Evolutionary conservation across 768 basidiomycete species (phyloP).

Genomic region (Guyanaporus albipodus): DNA sequence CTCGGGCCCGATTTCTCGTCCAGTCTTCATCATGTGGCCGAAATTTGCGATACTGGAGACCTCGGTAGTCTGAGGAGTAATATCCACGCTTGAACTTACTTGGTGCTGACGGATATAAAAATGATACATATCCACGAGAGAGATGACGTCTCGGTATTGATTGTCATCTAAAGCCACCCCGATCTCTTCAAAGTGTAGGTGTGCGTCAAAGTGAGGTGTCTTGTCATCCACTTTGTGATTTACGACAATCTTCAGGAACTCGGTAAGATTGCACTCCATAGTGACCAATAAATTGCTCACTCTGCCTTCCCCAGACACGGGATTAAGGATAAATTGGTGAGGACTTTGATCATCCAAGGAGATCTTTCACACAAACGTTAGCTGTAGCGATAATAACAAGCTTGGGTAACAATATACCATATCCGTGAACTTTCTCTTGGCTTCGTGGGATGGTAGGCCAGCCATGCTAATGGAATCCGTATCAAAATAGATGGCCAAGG

Average conservation of each 20-base stretch:
- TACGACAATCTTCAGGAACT: conserved; percentile 60
- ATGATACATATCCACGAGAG: conserved; percentile 94
- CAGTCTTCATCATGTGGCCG: conserved; percentile 65
- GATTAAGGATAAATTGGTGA: conserved; percentile 94
- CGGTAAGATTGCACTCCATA: conserved; percentile 1
- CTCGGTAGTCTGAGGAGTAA: conserved; percentile 8
- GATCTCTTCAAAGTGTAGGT: conserved; percentile 89
- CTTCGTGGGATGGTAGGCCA: conserved; percentile 59
- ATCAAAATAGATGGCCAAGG: conserved; percentile 90
- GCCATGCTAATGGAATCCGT: conserved; percentile 84
- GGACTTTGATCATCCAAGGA: conserved; percentile 41
- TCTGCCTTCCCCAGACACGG: conserved; percentile 92
- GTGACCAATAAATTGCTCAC: conserved; percentile 38
- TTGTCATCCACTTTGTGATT: conserved; percentile 72
- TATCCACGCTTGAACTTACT: conserved; percentile 37
- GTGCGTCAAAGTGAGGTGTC: conserved; percentile 82
- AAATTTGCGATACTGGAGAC: conserved; percentile 68
- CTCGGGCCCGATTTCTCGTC: conserved; percentile 53
- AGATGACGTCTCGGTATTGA: conserved; percentile 92
- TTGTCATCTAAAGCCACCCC: conserved; percentile 87
- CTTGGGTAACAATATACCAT: conserved; percentile 46
- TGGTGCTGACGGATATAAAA: conserved; percentile 84
- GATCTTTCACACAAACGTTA: conserved; percentile 38
- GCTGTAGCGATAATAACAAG: conserved; percentile 3
- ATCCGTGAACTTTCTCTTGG: conserved; percentile 65